Percentiles rank a stretch among this genome's conserved stretches.
Evolutionary conservation across 495 filamentous ascomycete species (phyloP).

Genomic region (Tuber melanosporum): DNA sequence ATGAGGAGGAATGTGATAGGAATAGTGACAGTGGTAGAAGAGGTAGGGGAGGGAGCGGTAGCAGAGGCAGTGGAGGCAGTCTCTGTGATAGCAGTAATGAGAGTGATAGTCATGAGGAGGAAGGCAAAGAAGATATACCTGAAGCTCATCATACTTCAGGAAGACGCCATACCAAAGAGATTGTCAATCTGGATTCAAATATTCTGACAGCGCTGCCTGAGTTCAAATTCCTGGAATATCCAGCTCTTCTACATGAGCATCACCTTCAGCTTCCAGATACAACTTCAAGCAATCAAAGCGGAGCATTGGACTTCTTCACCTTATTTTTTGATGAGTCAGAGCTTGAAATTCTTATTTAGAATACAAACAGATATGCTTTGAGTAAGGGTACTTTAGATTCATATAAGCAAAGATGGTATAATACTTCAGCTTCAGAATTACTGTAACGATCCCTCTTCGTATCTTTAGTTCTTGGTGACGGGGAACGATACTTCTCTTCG

Average conservation of each 20-base stretch:
- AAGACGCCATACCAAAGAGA: neutral
- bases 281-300: neutral
- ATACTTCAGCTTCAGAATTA: neutral
- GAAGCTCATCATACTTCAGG: neutral
- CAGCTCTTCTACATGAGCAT: rapidly evolving
- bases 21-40: neutral
- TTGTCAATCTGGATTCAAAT: no score
- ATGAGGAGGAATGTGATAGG: neutral
- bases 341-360: neutral
- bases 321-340: neutral
- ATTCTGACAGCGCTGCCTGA: neutral
- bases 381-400: neutral
- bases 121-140: neutral
- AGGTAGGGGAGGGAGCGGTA: neutral
- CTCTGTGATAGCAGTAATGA: no score
- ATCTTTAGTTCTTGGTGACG: no score
- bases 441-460: no score
- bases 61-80: neutral
- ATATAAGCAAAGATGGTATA: neutral
- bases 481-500: no score
- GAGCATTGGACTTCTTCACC: neutral
- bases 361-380: neutral
- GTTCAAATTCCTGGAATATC: neutral
- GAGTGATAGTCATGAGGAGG: neutral
- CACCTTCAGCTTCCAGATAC: neutral